phyloP scores from a whole-genome alignment of 1,139 yeast genomes.

The Candida sp. region DNA sequence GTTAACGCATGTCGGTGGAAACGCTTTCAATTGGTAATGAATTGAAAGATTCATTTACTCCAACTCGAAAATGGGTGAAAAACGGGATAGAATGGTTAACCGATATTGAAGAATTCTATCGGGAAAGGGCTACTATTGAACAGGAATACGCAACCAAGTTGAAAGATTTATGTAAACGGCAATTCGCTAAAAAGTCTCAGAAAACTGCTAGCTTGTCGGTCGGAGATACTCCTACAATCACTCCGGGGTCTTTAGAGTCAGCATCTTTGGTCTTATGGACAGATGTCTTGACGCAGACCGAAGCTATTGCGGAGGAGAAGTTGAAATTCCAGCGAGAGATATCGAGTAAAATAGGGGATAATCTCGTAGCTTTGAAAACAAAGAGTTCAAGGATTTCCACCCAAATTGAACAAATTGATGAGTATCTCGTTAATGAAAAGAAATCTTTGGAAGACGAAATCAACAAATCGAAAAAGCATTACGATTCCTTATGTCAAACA shows the following conservation, averaged over 20 bases:
- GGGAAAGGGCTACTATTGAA: constrained; percentile 79
- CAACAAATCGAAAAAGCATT: constrained; percentile 65
- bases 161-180: constrained; percentile 61
- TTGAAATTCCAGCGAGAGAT: constrained; percentile 60
- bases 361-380: constrained; percentile 50
- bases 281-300: constrained; percentile 83
- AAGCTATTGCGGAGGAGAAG: constrained; percentile 71
- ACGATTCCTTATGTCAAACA: constrained; percentile 75
- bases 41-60: constrained; percentile 73
- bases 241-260: constrained; percentile 93
- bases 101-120: constrained; percentile 80
- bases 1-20: constrained; percentile 14
- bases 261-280: constrained; percentile 96
- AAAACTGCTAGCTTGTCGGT: constrained; percentile 70
- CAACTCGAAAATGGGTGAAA: constrained; percentile 72
- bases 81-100: constrained; percentile 72
- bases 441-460: constrained; percentile 63
- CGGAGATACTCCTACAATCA: constrained; percentile 85
- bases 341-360: constrained; percentile 58
- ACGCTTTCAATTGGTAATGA: constrained; percentile 58
- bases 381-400: constrained; percentile 54
- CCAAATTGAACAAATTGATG: constrained; percentile 58
- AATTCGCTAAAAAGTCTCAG: constrained; percentile 75
- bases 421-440: constrained; percentile 54
- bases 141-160: constrained; percentile 76